Conservation (phyloP, 805 yeast genomes). For the Wickerhamiella occidentalis region DNA sequence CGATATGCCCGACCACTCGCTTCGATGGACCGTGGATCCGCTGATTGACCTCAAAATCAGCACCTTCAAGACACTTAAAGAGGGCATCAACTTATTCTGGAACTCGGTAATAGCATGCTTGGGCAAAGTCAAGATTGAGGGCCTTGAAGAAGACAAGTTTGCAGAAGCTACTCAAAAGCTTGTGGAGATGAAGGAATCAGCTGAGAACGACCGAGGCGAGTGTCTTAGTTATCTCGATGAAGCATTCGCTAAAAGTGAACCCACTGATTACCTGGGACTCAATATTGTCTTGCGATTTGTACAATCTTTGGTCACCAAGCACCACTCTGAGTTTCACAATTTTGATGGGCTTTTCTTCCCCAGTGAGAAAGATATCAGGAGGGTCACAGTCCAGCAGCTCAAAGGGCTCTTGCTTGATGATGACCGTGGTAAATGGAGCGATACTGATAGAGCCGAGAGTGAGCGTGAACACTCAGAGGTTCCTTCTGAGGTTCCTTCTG, state of each 20-base stretch:
- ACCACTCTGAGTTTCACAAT: slow-evolving; percentile 75
- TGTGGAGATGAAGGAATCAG: slow-evolving; percentile 42
- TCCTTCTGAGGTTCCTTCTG: background rate
- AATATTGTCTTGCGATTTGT: slow-evolving; percentile 58
- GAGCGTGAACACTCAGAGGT: slow-evolving; percentile 1
- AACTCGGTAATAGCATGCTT: slow-evolving; percentile 59
- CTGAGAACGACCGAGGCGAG: slow-evolving; percentile 38
- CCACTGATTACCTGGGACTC: slow-evolving; percentile 56
- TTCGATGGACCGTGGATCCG: slow-evolving; percentile 60
- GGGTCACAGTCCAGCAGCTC: slow-evolving; percentile 79
- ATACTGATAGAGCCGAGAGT: background rate
- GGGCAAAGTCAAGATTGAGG: slow-evolving; percentile 64
- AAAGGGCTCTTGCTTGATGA: slow-evolving; percentile 47
- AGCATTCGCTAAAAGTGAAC: slow-evolving; percentile 43
- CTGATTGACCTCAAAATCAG: slow-evolving; percentile 60
- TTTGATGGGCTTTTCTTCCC: slow-evolving; percentile 76
- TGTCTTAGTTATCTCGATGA: slow-evolving; percentile 38
- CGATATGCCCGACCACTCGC: slow-evolving; percentile 57
- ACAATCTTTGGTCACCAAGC: slow-evolving; percentile 70
- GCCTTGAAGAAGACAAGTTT: slow-evolving; percentile 56
- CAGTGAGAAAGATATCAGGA: slow-evolving; percentile 81
- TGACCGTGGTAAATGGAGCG: slow-evolving; percentile 7
- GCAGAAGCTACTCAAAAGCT: slow-evolving; percentile 55
- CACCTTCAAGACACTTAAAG: slow-evolving; percentile 40
- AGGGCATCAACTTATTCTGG: slow-evolving; percentile 50